Conservation (phyloP, 163 green algal genomes). For the Chlorella variabilis region DNA sequence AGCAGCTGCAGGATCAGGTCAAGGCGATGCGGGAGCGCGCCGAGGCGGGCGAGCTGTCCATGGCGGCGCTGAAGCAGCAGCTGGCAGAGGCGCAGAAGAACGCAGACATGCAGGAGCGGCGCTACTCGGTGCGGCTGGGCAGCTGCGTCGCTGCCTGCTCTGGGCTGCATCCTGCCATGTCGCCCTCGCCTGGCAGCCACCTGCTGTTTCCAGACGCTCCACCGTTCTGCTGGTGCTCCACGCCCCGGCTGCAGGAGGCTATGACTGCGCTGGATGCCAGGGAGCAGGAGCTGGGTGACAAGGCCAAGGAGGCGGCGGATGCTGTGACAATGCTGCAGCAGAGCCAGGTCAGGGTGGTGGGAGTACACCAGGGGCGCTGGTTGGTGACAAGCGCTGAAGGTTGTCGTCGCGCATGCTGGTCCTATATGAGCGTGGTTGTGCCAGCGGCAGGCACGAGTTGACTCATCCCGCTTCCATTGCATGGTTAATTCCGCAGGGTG, state of each 20-base stretch:
- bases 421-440: no score
- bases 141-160: no score
- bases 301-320: neutral
- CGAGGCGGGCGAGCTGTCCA: slow-evolving; percentile 12
- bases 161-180: neutral
- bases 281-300: slow-evolving; percentile 4
- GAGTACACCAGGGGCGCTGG: neutral
- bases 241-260: slow-evolving; percentile 8
- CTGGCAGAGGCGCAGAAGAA: slow-evolving; percentile 15
- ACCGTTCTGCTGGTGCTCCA: no score
- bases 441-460: no score
- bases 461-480: no score
- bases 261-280: slow-evolving; percentile 12
- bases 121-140: neutral
- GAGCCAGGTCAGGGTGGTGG: no score
- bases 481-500: slow-evolving; percentile 10
- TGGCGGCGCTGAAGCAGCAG: slow-evolving; percentile 31
- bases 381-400: no score
- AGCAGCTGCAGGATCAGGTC: slow-evolving; percentile 5
- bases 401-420: neutral
- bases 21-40: slow-evolving; percentile 15
- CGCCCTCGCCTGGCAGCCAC: no score
- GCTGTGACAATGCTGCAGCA: neutral
- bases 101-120: slow-evolving; percentile 8
- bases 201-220: no score